Conservation (phyloP, 345 rosid genomes). For the Linum trigynum region DNA sequence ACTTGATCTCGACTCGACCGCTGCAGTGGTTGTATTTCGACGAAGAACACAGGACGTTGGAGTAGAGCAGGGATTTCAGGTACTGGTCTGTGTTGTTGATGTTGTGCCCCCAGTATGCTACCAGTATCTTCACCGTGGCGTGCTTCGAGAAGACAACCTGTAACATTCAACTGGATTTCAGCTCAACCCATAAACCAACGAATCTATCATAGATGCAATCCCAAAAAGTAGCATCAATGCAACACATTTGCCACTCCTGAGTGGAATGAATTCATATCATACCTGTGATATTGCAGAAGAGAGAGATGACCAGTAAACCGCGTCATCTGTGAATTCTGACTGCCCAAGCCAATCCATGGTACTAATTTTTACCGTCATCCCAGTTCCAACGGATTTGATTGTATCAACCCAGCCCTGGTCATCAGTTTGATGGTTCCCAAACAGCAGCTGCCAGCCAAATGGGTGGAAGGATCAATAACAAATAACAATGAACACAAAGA, state of each 20-base stretch:
- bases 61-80: conserved; percentile 57
- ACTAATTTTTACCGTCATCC: conserved; percentile 57
- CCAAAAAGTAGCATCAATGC: too few relatives aligned
- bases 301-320: conserved; percentile 69
- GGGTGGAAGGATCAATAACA: conserved; percentile 2
- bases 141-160: conserved; percentile 80
- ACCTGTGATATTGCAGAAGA: conserved; percentile 77
- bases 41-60: conserved; percentile 67
- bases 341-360: conserved; percentile 98
- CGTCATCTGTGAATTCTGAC: conserved; percentile 46
- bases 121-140: conserved; percentile 67
- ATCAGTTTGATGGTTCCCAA: conserved; percentile 58
- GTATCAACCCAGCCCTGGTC: conserved; percentile 89
- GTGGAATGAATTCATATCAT: not conserved
- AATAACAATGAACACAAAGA: not conserved
- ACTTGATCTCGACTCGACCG: conserved; percentile 67
- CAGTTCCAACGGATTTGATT: conserved; percentile 51
- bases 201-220: too few relatives aligned
- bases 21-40: conserved; percentile 49
- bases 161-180: not conserved
- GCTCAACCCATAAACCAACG: too few relatives aligned
- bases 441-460: conserved; percentile 45
- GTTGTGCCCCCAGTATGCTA: conserved; percentile 64
- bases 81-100: conserved; percentile 55
- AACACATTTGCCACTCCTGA: too few relatives aligned